Conservation (phyloP, 2,329 filamentous ascomycete species). For the Ilyonectria mors-panacis region DNA sequence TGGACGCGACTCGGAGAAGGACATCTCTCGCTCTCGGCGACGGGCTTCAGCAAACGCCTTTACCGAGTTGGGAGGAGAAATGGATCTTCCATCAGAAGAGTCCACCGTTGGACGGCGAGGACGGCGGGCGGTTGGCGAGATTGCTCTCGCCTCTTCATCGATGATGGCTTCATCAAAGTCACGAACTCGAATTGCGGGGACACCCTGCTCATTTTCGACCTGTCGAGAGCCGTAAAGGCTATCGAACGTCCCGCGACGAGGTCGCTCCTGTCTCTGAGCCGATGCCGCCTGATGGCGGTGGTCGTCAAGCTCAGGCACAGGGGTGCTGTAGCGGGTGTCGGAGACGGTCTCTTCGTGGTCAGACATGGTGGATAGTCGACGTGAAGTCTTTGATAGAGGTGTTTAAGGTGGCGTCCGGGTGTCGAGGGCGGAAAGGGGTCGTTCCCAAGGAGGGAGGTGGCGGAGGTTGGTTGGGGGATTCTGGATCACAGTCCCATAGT, state of each 20-base stretch:
- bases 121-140: constrained; percentile 60
- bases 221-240: constrained; percentile 73
- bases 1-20: constrained; percentile 64
- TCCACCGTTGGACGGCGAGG: constrained; percentile 71
- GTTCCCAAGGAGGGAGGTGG: constrained; percentile 31
- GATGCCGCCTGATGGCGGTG: constrained; percentile 80
- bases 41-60: constrained; percentile 96
- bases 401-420: constrained; percentile 23
- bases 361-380: constrained; percentile 69
- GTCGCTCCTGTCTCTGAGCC: constrained; percentile 71
- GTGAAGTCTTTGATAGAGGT: constrained; percentile 15
- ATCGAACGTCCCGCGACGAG: constrained; percentile 81
- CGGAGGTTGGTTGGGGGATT: constrained; percentile 47
- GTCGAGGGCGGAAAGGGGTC: constrained; percentile 27
- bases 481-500: constrained; percentile 50
- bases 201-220: constrained; percentile 55
- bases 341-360: constrained; percentile 73
- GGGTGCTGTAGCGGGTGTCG: constrained; percentile 78
- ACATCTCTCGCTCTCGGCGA: constrained; percentile 83
- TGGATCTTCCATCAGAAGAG: constrained; percentile 74
- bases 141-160: constrained; percentile 77
- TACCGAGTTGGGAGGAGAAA: constrained; percentile 95
- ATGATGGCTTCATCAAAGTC: constrained; percentile 91
- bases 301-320: constrained; percentile 87
- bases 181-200: constrained; percentile 68